These are phyloP conservation scores for Cutaneotrichosporon dermatis DNA, from an alignment of 1,284 basidiomycete species.

Conservation along the genomic window DNA sequence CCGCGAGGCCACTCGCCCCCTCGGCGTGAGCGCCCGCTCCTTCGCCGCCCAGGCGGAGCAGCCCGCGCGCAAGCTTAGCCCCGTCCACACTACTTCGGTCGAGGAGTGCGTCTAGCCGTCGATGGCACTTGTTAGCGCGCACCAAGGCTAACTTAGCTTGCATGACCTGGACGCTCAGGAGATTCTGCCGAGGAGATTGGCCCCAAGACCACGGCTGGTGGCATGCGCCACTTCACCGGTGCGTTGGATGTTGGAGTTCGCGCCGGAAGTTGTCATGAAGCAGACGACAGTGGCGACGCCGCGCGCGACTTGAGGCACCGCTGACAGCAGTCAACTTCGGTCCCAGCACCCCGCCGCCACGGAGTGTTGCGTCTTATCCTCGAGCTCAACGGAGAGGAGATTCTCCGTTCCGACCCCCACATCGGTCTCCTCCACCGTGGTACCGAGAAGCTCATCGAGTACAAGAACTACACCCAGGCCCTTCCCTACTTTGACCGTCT, in stretches of 20 bases:
- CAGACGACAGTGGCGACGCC: too few species aligned
- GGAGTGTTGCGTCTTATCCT: slow-evolving; percentile 97
- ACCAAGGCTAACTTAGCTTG: slow-evolving; percentile 46
- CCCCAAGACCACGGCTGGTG: slow-evolving; percentile 60
- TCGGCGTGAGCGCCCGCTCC: slow-evolving; percentile 22
- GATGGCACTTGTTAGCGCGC: too few species aligned
- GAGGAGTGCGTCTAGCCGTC: slow-evolving; percentile 42
- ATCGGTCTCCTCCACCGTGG: slow-evolving; percentile 95
- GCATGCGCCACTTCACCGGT: slow-evolving; percentile 87
- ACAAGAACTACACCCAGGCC: slow-evolving; percentile 97
- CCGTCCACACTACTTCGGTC: slow-evolving; percentile 42
- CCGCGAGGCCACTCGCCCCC: slow-evolving; percentile 26
- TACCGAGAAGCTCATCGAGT: slow-evolving; percentile 98
- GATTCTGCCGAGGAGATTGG: slow-evolving; percentile 70
- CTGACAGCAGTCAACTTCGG: slow-evolving; percentile 74
- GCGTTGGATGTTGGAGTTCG: slow-evolving; percentile 28
- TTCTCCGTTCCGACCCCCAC: slow-evolving; percentile 84
- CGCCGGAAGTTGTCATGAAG: not conserved
- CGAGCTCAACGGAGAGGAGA: slow-evolving; percentile 95
- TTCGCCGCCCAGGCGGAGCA: slow-evolving; percentile 8
- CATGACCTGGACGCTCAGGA: slow-evolving; percentile 71
- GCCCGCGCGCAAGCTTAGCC: slow-evolving; percentile 54
- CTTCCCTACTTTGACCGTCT: slow-evolving; percentile 99
- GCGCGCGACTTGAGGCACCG: not conserved
- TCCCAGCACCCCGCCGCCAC: slow-evolving; percentile 97